A percentile compares a stretch with the other conserved stretches of the same genome.
Conservation (phyloP, 2,329 filamentous ascomycete species). For the Blastomyces silverae region DNA sequence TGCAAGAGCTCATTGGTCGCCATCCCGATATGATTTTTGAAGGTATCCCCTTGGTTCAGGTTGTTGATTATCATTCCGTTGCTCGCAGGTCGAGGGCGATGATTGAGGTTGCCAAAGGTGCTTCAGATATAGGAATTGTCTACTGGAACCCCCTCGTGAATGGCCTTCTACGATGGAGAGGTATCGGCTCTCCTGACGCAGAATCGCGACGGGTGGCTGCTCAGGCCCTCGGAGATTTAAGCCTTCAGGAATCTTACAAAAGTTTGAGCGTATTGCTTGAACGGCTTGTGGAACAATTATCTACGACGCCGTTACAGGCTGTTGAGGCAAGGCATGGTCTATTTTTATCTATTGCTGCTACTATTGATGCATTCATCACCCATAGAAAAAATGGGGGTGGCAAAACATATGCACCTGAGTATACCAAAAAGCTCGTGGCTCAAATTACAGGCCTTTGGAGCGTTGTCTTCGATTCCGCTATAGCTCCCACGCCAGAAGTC, state of each 20-base stretch:
- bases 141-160: slow-evolving; percentile 66
- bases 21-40: slow-evolving; percentile 77
- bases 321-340: slow-evolving; percentile 42
- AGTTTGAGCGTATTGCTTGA: slow-evolving; percentile 31
- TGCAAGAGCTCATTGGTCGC: slow-evolving; percentile 88
- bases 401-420: slow-evolving; percentile 24
- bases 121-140: slow-evolving; percentile 55
- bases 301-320: slow-evolving; percentile 36
- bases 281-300: slow-evolving; percentile 31
- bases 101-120: slow-evolving; percentile 63
- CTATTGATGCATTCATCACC: slow-evolving; percentile 31
- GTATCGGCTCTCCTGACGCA: slow-evolving; percentile 72
- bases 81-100: slow-evolving; percentile 80
- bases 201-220: slow-evolving; percentile 67
- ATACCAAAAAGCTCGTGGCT: slow-evolving; percentile 23
- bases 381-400: slow-evolving; percentile 21
- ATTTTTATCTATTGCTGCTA: slow-evolving; percentile 37
- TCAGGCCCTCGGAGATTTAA: slow-evolving; percentile 54
- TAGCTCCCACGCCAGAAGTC: slow-evolving; percentile 34
- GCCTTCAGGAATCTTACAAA: slow-evolving; percentile 30
- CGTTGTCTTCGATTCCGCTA: slow-evolving; percentile 32
- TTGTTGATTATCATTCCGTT: slow-evolving; percentile 87
- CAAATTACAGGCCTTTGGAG: slow-evolving; percentile 33
- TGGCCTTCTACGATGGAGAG: slow-evolving; percentile 74
- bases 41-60: slow-evolving; percentile 80